Conservation (phyloP, 2,329 filamentous ascomycete genomes). For the Capronia epimyces region DNA sequence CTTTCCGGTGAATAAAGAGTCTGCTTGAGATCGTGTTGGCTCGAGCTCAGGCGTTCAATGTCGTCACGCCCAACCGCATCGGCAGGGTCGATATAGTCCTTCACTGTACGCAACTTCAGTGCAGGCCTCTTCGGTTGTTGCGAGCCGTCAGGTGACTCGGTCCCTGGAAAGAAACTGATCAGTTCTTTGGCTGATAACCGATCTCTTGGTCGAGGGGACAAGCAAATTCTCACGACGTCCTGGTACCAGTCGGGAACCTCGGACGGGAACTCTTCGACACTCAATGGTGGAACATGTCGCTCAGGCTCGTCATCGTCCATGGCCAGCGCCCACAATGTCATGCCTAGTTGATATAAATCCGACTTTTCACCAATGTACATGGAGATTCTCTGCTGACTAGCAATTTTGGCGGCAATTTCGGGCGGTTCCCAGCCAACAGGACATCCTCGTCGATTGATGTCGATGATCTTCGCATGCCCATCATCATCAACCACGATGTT, state of each 20-base stretch:
- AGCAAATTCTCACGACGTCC: conserved; percentile 67
- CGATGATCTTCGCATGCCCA: conserved; percentile 90
- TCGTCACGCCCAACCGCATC: conserved; percentile 29
- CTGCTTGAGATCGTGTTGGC: conserved; percentile 7
- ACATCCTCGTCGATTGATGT: conserved; percentile 95
- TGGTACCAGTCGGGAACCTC: conserved; percentile 75
- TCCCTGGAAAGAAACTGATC: conserved; percentile 59
- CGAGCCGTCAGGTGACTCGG: conserved; percentile 6
- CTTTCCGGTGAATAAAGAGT: conserved; percentile 27
- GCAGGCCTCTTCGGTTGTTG: conserved; percentile 15
- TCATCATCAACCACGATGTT: conserved; percentile 89
- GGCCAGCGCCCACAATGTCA: conserved; percentile 92
- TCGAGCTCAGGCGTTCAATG: conserved; percentile 23
- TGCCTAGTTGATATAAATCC: conserved; percentile 90
- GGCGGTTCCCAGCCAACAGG: conserved; percentile 97
- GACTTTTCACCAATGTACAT: conserved; percentile 99
- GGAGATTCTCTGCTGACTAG: conserved; percentile 80
- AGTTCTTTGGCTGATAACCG: conserved; percentile 69
- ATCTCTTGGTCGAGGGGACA: conserved; percentile 66
- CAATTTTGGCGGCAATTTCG: conserved; percentile 77
- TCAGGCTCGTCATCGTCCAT: conserved; percentile 88
- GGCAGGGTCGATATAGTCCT: conserved; percentile 28
- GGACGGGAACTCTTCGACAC: conserved; percentile 49
- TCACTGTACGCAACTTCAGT: conserved; percentile 13
- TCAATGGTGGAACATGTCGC: conserved; percentile 64